These are phyloP conservation scores for Globisporangium lucens DNA, from an alignment of 352 stramenopile species.

Conservation along the genomic window DNA sequence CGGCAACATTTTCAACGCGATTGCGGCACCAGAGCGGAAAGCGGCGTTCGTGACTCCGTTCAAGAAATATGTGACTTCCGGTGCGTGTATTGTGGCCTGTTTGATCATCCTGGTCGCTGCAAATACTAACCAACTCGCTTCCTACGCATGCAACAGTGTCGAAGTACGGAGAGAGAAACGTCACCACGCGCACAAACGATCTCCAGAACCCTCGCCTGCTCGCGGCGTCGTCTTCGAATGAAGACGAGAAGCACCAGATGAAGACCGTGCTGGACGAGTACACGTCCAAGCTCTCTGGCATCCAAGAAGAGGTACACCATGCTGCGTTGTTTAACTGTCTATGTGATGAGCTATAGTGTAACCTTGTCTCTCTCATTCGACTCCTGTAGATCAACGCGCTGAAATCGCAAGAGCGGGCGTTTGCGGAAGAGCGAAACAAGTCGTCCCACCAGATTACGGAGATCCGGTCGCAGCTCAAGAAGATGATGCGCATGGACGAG, in stretches of 20 bases:
- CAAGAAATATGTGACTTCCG: slow-evolving; percentile 86
- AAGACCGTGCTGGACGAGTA: slow-evolving; percentile 50
- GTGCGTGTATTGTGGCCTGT: slow-evolving; percentile 19
- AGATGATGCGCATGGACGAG: slow-evolving; percentile 69
- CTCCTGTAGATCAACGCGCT: slow-evolving; percentile 44
- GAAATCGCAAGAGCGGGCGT: slow-evolving; percentile 62
- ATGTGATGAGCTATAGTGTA: background rate
- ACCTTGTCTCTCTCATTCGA: background rate
- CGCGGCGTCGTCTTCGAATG: slow-evolving; percentile 71
- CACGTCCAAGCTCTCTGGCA: slow-evolving; percentile 24
- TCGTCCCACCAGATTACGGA: slow-evolving; percentile 60
- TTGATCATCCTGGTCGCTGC: background rate
- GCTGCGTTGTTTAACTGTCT: background rate
- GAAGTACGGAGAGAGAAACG: slow-evolving; percentile 80
- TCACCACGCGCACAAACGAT: slow-evolving; percentile 85
- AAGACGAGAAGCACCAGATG: slow-evolving; percentile 67
- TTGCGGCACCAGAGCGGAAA: slow-evolving; percentile 57
- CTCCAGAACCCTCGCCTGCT: slow-evolving; percentile 64
- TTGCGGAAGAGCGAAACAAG: slow-evolving; percentile 54
- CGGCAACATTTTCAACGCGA: slow-evolving; percentile 54
- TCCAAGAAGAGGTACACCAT: slow-evolving; percentile 54
- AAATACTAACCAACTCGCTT: background rate
- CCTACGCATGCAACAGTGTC: slow-evolving; percentile 34
- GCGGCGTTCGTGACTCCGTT: slow-evolving; percentile 76
- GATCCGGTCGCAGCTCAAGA: slow-evolving; percentile 64